These are phyloP conservation scores for Styphnolobium japonicum DNA, from an alignment of 306 rosid genomes.

Conservation along the genomic window DNA sequence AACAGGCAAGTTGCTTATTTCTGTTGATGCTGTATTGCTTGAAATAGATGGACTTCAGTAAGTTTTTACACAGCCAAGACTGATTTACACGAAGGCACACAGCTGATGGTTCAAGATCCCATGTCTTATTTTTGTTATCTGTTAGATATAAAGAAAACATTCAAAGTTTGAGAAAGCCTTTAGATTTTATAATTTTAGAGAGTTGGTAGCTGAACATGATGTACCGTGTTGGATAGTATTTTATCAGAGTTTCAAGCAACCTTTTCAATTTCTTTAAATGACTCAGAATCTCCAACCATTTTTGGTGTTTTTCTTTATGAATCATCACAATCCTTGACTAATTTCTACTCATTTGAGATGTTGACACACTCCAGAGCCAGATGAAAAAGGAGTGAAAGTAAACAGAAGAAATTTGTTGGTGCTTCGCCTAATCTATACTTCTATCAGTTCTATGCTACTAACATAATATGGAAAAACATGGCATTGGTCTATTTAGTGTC, in stretches of 20 bases:
- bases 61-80: background rate
- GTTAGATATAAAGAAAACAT: background rate
- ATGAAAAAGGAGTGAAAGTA: background rate
- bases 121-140: background rate
- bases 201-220: background rate
- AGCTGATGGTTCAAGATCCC: background rate
- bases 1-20: conserved; percentile 43
- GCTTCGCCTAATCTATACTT: too few relatives aligned
- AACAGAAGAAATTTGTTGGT: background rate
- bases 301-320: conserved; percentile 12
- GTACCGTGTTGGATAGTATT: background rate
- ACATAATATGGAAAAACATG: too few relatives aligned
- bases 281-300: background rate
- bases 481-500: too few relatives aligned
- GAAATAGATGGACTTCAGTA: background rate
- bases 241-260: background rate
- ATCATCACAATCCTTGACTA: background rate
- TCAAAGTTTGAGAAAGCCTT: background rate
- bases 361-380: background rate
- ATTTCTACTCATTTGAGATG: background rate
- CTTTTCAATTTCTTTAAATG: background rate
- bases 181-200: background rate
- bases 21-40: background rate
- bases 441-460: too few relatives aligned
- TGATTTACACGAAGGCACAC: background rate